Conservation (phyloP, 83 land plant species). For the Diphasiastrum complanatum region DNA sequence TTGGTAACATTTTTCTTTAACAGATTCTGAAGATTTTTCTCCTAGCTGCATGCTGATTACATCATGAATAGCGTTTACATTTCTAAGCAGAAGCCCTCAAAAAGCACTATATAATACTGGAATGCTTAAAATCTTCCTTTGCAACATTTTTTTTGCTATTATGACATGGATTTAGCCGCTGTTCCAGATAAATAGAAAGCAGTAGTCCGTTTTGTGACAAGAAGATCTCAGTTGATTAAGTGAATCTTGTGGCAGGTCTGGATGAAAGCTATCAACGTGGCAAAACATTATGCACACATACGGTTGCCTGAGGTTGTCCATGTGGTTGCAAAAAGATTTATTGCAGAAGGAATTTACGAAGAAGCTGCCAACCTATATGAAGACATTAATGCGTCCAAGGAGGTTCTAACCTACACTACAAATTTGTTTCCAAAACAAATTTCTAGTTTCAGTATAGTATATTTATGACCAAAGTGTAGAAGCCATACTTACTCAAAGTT, state of each 20-base stretch:
- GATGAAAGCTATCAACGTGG: constrained; percentile 29
- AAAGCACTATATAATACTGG: too few relatives aligned
- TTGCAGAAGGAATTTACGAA: constrained; percentile 19
- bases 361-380: constrained; percentile 36
- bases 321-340: constrained; percentile 22
- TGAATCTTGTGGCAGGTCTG: constrained; percentile 34
- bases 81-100: too few relatives aligned
- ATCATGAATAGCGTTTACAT: too few relatives aligned
- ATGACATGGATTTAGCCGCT: constrained; percentile 1
- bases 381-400: constrained; percentile 26
- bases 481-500: too few relatives aligned
- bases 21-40: too few relatives aligned
- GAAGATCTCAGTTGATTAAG: too few relatives aligned
- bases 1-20: too few relatives aligned
- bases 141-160: neutral
- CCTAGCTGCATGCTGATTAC: too few relatives aligned
- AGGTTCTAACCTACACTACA: constrained; percentile 18
- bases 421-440: too few relatives aligned
- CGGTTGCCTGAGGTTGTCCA: constrained; percentile 33
- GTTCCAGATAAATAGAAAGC: too few relatives aligned
- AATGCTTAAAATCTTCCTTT: too few relatives aligned
- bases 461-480: too few relatives aligned
- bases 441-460: neutral
- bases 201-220: neutral
- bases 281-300: constrained; percentile 24